These are phyloP conservation scores for Plasmodium cynomolgi DNA, from an alignment of 169 alveolate species.

Conservation along the genomic window DNA sequence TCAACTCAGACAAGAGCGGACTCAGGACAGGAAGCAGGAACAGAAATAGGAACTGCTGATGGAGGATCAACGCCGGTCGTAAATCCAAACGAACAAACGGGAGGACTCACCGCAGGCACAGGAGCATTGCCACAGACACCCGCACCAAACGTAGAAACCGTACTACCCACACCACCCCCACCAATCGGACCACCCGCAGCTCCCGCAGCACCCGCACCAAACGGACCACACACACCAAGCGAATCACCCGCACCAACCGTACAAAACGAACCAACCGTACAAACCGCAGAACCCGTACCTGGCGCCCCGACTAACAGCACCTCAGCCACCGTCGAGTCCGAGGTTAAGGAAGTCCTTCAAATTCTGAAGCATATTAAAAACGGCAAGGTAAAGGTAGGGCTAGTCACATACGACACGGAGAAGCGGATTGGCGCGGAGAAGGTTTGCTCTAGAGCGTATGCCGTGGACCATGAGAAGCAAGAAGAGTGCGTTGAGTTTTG, in stretches of 20 bases:
- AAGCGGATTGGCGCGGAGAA: background rate
- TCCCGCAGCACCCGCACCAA: too few relatives aligned
- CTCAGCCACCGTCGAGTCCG: background rate
- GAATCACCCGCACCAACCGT: too few relatives aligned
- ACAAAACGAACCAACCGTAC: background rate
- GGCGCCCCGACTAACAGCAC: background rate
- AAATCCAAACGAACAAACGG: background rate
- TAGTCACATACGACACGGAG: background rate
- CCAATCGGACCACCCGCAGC: too few relatives aligned
- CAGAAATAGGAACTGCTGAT: background rate
- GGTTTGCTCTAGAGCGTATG: background rate
- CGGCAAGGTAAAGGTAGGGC: background rate
- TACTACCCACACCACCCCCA: too few relatives aligned
- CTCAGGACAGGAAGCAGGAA: background rate
- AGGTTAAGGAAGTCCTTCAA: background rate
- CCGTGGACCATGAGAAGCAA: background rate
- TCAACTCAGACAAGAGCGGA: background rate
- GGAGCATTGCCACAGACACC: too few relatives aligned
- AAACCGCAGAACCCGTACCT: background rate
- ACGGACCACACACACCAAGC: too few relatives aligned
- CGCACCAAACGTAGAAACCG: too few relatives aligned
- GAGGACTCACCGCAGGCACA: background rate
- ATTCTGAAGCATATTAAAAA: background rate
- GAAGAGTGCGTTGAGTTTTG: conserved; percentile 1
- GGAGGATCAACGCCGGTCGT: background rate